Conservation (phyloP, 192 early-diverging fungal genomes). For the Gamsiella multidivaricata region DNA sequence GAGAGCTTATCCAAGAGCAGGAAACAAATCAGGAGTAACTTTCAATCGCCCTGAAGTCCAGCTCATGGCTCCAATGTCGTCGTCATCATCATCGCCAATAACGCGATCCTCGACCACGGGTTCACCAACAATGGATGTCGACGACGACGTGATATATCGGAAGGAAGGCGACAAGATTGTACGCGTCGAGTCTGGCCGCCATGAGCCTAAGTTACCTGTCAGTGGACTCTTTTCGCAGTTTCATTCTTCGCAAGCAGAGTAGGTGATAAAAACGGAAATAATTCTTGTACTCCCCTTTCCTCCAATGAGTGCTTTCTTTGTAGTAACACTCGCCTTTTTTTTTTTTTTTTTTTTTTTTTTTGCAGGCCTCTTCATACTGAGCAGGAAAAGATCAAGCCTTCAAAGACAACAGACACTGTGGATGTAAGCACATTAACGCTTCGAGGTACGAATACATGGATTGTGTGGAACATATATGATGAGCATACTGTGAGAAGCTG, state of each 20-base stretch:
- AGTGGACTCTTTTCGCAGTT: constrained; percentile 40
- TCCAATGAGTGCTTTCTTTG: too few species aligned
- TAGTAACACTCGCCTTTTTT: too few species aligned
- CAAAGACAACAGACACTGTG: neutral
- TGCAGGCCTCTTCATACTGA: neutral
- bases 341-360: too few species aligned
- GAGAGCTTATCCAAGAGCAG: neutral
- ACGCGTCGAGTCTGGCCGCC: neutral
- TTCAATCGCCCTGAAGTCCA: neutral
- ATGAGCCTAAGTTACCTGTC: constrained; percentile 16
- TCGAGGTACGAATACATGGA: constrained; percentile 6
- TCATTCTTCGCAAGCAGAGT: too few species aligned
- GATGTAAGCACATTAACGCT: constrained; percentile 30
- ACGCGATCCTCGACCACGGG: constrained; percentile 3
- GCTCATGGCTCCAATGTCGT: neutral
- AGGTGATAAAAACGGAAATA: neutral
- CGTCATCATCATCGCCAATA: neutral
- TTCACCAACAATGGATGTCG: neutral
- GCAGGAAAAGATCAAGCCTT: neutral
- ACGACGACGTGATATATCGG: constrained; percentile 42
- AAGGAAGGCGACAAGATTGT: constrained; percentile 43
- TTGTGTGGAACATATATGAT: too few species aligned
- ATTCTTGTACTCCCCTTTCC: neutral
- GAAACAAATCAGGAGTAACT: too few species aligned
- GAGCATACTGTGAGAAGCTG: too few species aligned